Percentiles rank a stretch among this genome's conserved stretches.
Conservation (phyloP, 2,329 filamentous ascomycete genomes). For the Xylaria sp. region DNA sequence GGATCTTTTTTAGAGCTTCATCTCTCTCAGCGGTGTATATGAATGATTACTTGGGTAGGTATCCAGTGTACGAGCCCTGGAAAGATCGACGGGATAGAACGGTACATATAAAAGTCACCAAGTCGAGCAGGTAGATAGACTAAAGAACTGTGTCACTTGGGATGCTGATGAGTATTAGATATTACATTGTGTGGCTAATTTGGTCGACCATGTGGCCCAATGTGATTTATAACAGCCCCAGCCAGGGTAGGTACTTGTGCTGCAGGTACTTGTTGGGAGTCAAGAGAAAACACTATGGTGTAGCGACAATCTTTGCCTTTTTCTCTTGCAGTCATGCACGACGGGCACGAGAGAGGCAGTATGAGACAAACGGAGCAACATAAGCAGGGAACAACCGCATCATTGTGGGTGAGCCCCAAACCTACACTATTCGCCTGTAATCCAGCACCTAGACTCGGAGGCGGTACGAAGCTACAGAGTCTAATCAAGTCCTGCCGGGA, state of each 20-base stretch:
- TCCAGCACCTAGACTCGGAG: conserved; percentile 23
- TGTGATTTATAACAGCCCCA: conserved; percentile 39
- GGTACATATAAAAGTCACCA: conserved; percentile 17
- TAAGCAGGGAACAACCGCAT: conserved; percentile 41
- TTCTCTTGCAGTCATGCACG: conserved; percentile 38
- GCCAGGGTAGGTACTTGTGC: conserved; percentile 36
- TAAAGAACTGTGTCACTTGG: conserved; percentile 34
- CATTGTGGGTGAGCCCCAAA: conserved; percentile 39
- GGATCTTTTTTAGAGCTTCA: conserved; percentile 17
- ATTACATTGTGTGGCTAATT: conserved; percentile 44
- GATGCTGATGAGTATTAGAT: conserved; percentile 36
- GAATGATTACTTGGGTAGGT: not conserved
- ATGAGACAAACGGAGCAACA: conserved; percentile 40
- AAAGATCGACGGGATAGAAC: conserved; percentile 15
- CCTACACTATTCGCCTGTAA: conserved; percentile 30
- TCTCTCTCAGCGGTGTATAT: conserved; percentile 10
- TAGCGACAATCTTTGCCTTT: conserved; percentile 44
- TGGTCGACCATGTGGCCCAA: conserved; percentile 41
- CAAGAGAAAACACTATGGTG: conserved; percentile 36
- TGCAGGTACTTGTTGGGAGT: conserved; percentile 29
- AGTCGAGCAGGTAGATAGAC: conserved; percentile 25
- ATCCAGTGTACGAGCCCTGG: conserved; percentile 9
- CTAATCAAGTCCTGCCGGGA: conserved; percentile 33
- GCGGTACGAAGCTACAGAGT: conserved; percentile 31
- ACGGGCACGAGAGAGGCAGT: conserved; percentile 39